Base-by-base conservation (phyloP, 805 yeast genomes). In the Candida broadrunensis region DNA sequence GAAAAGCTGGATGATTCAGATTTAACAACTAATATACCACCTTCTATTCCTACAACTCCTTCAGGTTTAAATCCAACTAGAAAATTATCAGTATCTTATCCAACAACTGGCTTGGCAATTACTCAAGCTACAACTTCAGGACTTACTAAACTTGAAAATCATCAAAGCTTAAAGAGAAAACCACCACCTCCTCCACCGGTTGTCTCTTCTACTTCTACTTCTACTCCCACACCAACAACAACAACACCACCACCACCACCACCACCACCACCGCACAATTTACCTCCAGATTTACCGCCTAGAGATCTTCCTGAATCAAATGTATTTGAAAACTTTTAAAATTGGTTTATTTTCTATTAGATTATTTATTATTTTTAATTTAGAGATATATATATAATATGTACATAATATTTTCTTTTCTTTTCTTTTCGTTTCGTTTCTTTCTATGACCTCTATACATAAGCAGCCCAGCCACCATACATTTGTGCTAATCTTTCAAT, bases 401-500 rank as follows among this genome's bases (percentile, higher is more conserved):
- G 9, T 37, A 30, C 33, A 32, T 27, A n/a, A n/a, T n/a, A n/a
- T n/a, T n/a, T n/a, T n/a, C n/a, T n/a, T n/a, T n/a, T n/a, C n/a
- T n/a, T n/a, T n/a, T n/a, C n/a, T n/a, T n/a, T n/a, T n/a, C n/a
- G n/a, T n/a, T n/a, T n/a, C n/a, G n/a, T n/a, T n/a, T n/a, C n/a
- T n/a, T n/a, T n/a, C n/a, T n/a, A n/a, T n/a, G n/a, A n/a, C n/a
- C n/a, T n/a, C n/a, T 47, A 65, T 15, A 62, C 44, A 46, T 65
- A 67, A 6, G 74, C 66, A 4, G 71, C 62, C 99, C 99, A 93
- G 3, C 99, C 99, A 19, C 85, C 80, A 61, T 88, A 93, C 99
- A 93, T 91, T 49, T 76, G 84, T 23, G 87, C 73, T 33, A 93
- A 63, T 47, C 83, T 82, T 35, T 81, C 87, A 4, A 68, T 68